Base-by-base conservation (phyloP, 2,329 filamentous ascomycete genomes). In the Sordariomycetes sp. region DNA sequence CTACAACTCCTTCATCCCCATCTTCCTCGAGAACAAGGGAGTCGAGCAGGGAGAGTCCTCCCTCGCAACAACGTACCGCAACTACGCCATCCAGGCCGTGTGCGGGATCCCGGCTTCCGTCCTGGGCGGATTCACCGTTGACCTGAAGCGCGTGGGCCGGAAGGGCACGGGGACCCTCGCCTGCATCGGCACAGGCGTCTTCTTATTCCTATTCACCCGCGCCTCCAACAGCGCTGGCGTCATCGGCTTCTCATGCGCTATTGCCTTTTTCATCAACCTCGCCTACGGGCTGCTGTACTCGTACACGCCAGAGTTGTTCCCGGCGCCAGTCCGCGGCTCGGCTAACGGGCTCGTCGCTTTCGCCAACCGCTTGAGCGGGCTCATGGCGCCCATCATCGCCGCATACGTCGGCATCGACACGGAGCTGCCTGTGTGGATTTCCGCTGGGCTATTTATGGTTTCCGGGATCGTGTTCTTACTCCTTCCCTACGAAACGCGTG, bases 271-370 rank as follows among this genome's bases (percentile, higher is more conserved):
- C n/a, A 74, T 73, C 14, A 75, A 75, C 58, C 72, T 72, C 63
- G 70, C 68, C 59, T 70, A 66, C 18, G 67, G 61, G 10, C 68
- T 69, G 0, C 58, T 71, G 51, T 78, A 75, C 57, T 75, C 73
- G 0, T 77, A 73, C 67, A 83, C 80, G 0, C 81, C 81, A 0
- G 79, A 84, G 62, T 78, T 79, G 0, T 83, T 84, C 67, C 79
- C 79, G 0, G 78, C 76, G 2, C 77, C 79, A 0, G 72, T 79
- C 51, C 71, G 80, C 0, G 81, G 79, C 3, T 81, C 79, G 0
- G 81, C 77, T 5, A 78, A 76, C 1, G 78, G 79, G 1, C 65
- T 72, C 4, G 72, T 73, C 0, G 73, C 74, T 0, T 72, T 71
- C 1, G 61, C 73, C 10, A 65, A 72, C 14, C 69, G 72, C 1